These are phyloP conservation scores for Triticum dicoccoides DNA, from an alignment of 176 grass and related monocot species.

Conservation along the genomic window DNA sequence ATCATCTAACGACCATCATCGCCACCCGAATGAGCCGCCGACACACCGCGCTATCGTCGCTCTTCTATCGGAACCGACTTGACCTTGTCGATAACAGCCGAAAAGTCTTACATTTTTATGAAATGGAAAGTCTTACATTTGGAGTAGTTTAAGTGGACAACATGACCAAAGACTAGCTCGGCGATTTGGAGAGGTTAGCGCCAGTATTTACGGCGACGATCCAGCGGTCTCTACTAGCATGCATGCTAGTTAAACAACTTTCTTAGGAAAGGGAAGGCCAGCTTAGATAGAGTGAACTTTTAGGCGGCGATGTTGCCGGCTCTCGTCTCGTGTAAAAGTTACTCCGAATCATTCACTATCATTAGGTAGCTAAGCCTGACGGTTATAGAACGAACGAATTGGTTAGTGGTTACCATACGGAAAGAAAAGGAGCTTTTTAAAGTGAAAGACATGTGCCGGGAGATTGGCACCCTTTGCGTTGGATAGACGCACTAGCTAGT, in stretches of 20 bases:
- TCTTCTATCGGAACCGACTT: too few species aligned
- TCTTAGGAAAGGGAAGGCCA: too few species aligned
- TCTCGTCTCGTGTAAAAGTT: neutral
- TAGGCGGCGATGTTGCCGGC: constrained; percentile 16
- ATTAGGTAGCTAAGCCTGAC: neutral
- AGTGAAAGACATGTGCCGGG: constrained; percentile 19
- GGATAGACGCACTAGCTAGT: constrained; percentile 13
- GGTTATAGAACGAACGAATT: constrained; percentile 6
- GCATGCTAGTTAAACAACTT: neutral
- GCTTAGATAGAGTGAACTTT: constrained; percentile 17
- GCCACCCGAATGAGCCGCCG: too few species aligned
- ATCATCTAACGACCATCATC: too few species aligned
- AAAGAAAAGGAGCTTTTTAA: constrained; percentile 15
- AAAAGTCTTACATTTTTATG: too few species aligned
- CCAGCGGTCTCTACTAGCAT: neutral
- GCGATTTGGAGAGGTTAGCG: neutral
- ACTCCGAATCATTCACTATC: neutral
- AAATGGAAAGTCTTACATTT: too few species aligned
- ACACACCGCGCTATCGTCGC: too few species aligned
- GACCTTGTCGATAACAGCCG: too few species aligned
- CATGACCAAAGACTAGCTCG: neutral
- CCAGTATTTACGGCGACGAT: constrained; percentile 41
- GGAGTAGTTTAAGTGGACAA: too few species aligned
- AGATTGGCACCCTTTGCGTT: constrained; percentile 34
- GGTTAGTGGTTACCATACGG: neutral